Evolutionary conservation across 2,329 filamentous ascomycete species (phyloP).

Genomic region (Phaeosphaeriaceae sp.): DNA sequence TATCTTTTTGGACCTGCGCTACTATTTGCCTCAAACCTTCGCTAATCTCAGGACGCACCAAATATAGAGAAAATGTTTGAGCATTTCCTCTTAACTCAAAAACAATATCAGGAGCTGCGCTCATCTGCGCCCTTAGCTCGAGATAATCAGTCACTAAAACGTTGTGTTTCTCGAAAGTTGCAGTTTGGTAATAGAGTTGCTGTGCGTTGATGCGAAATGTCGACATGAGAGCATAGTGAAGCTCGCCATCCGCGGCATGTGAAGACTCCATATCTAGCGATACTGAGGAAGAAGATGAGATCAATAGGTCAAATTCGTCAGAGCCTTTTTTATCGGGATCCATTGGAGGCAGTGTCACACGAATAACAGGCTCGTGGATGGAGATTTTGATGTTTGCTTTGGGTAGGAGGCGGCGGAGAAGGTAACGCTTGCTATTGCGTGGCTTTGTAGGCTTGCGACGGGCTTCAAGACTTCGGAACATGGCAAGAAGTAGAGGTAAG

Average conservation of each 20-base stretch:
- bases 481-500: constrained; percentile 80
- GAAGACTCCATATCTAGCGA: constrained; percentile 94
- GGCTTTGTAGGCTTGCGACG: constrained; percentile 30
- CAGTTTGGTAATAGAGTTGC: constrained; percentile 92
- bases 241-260: constrained; percentile 82
- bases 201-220: constrained; percentile 85
- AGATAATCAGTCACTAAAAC: constrained; percentile 86
- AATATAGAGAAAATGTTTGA: constrained; percentile 85
- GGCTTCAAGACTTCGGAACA: constrained; percentile 63
- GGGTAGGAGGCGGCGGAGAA: constrained; percentile 89
- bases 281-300: constrained; percentile 92
- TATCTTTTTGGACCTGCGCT: constrained; percentile 70
- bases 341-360: constrained; percentile 85
- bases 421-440: constrained; percentile 56
- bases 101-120: constrained; percentile 82
- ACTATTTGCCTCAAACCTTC: constrained; percentile 92
- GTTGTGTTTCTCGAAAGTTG: constrained; percentile 80
- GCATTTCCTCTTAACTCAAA: constrained; percentile 81
- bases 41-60: constrained; percentile 90
- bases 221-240: constrained; percentile 85
- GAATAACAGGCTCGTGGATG: constrained; percentile 92
- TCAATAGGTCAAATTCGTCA: constrained; percentile 92
- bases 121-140: constrained; percentile 84
- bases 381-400: constrained; percentile 96
- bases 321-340: constrained; percentile 62